Conservation (phyloP, 805 yeast genomes). For the Metschnikowia corniflorae region DNA sequence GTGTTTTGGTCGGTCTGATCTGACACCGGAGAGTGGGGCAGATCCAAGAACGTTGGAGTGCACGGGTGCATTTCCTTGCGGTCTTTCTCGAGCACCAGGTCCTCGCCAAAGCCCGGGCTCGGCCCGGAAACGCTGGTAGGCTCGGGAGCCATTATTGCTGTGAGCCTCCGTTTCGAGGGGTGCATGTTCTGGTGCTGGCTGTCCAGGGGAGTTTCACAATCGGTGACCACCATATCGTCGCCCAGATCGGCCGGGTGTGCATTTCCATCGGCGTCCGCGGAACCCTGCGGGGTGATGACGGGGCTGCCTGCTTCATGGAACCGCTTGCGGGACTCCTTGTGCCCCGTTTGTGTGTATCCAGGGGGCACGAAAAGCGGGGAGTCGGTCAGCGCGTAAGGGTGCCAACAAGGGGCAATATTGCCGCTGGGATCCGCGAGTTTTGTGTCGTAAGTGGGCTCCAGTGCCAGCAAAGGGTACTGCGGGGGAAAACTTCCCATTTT, state of each 20-base stretch:
- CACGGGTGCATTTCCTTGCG: conserved; percentile 6
- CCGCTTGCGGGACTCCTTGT: conserved; percentile 20
- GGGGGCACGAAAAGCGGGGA: conserved; percentile 20
- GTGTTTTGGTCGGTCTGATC: conserved; percentile 33
- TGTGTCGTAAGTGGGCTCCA: conserved; percentile 30
- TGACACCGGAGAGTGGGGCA: conserved; percentile 32
- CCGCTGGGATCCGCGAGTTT: conserved; percentile 28
- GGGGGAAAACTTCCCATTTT: no score
- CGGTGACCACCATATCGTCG: conserved; percentile 36
- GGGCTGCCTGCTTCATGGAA: conserved; percentile 19
- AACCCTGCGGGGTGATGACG: conserved; percentile 5
- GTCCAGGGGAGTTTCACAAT: conserved; percentile 25
- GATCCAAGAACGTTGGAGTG: conserved; percentile 7
- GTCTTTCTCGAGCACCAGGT: neutral
- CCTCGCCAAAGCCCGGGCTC: neutral
- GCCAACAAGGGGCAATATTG: conserved; percentile 32
- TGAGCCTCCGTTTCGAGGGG: neutral
- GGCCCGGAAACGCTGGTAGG: no score
- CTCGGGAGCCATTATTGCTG: no score
- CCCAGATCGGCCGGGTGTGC: conserved; percentile 20
- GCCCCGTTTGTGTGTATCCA: conserved; percentile 11
- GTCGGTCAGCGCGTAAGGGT: conserved; percentile 22
- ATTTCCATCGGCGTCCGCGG: conserved; percentile 17
- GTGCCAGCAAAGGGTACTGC: conserved; percentile 30
- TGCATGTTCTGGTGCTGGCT: conserved; percentile 3